Evolutionary conservation across 1,139 yeast species (phyloP).

Genomic region (Sugiyamaella xylanicola): DNA sequence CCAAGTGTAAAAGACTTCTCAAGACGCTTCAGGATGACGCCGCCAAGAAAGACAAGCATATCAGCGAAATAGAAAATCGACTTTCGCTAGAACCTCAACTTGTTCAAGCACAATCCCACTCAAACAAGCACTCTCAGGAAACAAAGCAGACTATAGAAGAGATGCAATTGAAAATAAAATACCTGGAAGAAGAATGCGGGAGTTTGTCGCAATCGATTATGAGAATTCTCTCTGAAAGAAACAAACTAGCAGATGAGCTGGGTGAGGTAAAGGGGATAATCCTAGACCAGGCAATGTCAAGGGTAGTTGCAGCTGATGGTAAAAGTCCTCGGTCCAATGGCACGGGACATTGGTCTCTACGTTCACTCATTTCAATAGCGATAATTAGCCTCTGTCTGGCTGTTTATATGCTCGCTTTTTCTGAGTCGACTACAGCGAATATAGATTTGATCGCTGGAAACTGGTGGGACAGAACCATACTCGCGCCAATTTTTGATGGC

Average conservation of each 20-base stretch:
- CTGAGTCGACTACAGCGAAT: neutral
- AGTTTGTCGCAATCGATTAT: constrained; percentile 2
- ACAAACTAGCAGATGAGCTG: constrained; percentile 7
- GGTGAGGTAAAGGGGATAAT: constrained; percentile 4
- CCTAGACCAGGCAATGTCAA: constrained; percentile 3
- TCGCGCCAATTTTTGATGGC: neutral
- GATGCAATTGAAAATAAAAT: constrained; percentile 3
- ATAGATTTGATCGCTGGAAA: neutral
- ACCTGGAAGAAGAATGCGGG: neutral
- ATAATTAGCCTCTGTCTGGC: too few relatives aligned
- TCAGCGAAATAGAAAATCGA: neutral
- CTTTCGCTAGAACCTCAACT: neutral
- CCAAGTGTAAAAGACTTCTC: constrained; percentile 5
- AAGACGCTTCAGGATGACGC: constrained; percentile 3
- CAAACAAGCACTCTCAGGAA: too few relatives aligned
- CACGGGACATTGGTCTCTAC: too few relatives aligned
- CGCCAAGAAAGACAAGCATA: constrained; percentile 8
- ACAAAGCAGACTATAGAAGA: constrained; percentile 6
- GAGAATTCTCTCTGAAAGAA: constrained; percentile 7
- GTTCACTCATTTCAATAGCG: too few relatives aligned
- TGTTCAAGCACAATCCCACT: neutral
- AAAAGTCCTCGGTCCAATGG: too few relatives aligned
- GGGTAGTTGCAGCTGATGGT: neutral
- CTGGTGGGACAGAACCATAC: constrained; percentile 16
- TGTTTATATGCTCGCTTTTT: neutral